Evolutionary conservation across 2,329 filamentous ascomycete genomes (phyloP).

Genomic region (Cladosporium phlei): DNA sequence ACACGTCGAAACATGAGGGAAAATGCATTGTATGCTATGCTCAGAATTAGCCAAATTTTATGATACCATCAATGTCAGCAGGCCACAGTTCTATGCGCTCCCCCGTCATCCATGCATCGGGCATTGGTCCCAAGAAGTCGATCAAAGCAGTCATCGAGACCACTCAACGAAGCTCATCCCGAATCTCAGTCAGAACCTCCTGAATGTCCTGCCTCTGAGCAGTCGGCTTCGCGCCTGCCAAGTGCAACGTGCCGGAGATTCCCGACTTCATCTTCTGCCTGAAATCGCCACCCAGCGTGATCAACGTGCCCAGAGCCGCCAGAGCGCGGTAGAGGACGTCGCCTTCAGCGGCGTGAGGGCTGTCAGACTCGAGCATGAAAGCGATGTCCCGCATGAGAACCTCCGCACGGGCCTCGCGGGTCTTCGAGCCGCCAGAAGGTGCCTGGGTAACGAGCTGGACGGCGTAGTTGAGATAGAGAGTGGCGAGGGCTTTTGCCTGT

Average conservation of each 20-base stretch:
- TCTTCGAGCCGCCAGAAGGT: slow-evolving; percentile 23
- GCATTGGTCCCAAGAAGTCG: too few relatives aligned
- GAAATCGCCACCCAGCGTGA: slow-evolving; percentile 58
- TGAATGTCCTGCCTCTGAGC: slow-evolving; percentile 58
- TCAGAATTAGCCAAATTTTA: too few relatives aligned
- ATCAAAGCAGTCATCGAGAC: neutral
- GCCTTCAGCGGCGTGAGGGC: slow-evolving; percentile 59
- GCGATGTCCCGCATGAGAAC: slow-evolving; percentile 30
- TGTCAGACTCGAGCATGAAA: slow-evolving; percentile 29
- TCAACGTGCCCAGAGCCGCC: slow-evolving; percentile 75
- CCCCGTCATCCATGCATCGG: too few relatives aligned
- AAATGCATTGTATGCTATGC: too few relatives aligned
- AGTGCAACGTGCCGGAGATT: slow-evolving; percentile 49
- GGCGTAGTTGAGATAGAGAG: slow-evolving; percentile 77
- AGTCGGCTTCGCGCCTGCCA: slow-evolving; percentile 43
- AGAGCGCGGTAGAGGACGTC: slow-evolving; percentile 80
- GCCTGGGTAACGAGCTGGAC: slow-evolving; percentile 57
- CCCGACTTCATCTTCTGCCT: slow-evolving; percentile 54
- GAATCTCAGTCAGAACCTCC: slow-evolving; percentile 57
- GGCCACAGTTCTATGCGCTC: too few relatives aligned
- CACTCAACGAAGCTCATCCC: slow-evolving; percentile 38
- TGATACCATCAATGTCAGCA: too few relatives aligned
- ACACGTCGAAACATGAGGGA: too few relatives aligned
- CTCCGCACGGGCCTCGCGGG: slow-evolving; percentile 29
- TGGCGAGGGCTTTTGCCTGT: slow-evolving; percentile 74